Percentiles rank a stretch among this genome's conserved stretches.
phyloP scores from a whole-genome alignment of 208 protist genomes.

The Tritrichomonas musculus region DNA sequence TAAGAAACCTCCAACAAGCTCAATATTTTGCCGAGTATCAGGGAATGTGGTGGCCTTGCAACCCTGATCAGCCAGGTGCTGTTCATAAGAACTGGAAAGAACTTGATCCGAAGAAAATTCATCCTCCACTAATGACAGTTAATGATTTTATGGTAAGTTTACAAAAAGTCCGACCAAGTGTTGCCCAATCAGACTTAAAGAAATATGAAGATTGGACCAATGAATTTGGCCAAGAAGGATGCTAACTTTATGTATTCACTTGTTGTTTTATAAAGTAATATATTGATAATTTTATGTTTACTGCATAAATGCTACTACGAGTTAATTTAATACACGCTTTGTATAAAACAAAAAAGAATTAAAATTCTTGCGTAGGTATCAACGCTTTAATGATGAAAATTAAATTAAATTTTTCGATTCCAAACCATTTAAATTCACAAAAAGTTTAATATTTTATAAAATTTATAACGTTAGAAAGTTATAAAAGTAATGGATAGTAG shows the following conservation, averaged over 20 bases:
- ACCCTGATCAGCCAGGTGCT: not conserved
- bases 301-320: too few species aligned
- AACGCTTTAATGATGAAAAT: not conserved
- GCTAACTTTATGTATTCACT: too few species aligned
- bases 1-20: conserved; percentile 51
- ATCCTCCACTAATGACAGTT: not conserved
- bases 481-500: not conserved
- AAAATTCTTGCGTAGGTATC: not conserved
- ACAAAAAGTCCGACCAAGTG: not conserved
- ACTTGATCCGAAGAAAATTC: not conserved
- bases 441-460: not conserved
- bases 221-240: conserved; percentile 11
- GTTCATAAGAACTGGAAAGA: not conserved
- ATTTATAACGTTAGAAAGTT: not conserved
- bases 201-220: conserved; percentile 3
- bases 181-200: not conserved
- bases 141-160: not conserved
- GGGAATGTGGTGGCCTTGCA: not conserved
- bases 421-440: not conserved
- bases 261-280: too few species aligned
- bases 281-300: too few species aligned
- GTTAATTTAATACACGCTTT: not conserved
- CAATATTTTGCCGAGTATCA: not conserved
- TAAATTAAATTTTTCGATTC: not conserved
- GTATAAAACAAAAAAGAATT: not conserved